phyloP scores from a whole-genome alignment of 805 yeast species.

The Yarrowia sp. region DNA sequence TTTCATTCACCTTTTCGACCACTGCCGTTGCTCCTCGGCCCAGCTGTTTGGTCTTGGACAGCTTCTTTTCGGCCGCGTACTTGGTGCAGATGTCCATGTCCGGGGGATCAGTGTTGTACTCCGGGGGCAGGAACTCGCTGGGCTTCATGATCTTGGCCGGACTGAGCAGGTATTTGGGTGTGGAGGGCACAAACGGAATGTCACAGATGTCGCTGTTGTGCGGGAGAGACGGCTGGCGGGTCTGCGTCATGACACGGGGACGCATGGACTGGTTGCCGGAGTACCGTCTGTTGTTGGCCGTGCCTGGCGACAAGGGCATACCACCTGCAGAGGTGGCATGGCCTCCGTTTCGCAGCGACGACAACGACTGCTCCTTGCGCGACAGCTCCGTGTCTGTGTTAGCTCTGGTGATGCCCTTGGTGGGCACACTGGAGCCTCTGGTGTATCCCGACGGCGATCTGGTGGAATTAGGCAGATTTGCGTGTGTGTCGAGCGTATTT shows the following conservation, averaged over 20 bases:
- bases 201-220: conserved; percentile 39
- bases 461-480: neutral
- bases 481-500: conserved; percentile 26
- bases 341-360: conserved; percentile 34
- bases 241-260: conserved; percentile 34
- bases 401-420: conserved; percentile 28
- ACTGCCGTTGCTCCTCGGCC: conserved; percentile 51
- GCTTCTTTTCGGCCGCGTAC: conserved; percentile 43
- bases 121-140: conserved; percentile 30
- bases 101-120: conserved; percentile 35
- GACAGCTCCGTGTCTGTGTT: conserved; percentile 35
- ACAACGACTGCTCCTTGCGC: conserved; percentile 23
- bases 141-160: conserved; percentile 32
- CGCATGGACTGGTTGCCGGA: conserved; percentile 19
- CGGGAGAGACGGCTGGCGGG: conserved; percentile 16
- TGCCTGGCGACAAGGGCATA: conserved; percentile 12
- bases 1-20: conserved; percentile 44
- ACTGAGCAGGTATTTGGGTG: conserved; percentile 23
- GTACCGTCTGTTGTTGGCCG: neutral
- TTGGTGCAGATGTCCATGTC: conserved; percentile 40
- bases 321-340: conserved; percentile 22
- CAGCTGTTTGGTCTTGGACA: conserved; percentile 44
- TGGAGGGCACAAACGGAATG: conserved; percentile 29
- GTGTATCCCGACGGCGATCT: conserved; percentile 33
- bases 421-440: conserved; percentile 22